phyloP scores from a whole-genome alignment of 768 basidiomycete species.

The Suillus discolor region DNA sequence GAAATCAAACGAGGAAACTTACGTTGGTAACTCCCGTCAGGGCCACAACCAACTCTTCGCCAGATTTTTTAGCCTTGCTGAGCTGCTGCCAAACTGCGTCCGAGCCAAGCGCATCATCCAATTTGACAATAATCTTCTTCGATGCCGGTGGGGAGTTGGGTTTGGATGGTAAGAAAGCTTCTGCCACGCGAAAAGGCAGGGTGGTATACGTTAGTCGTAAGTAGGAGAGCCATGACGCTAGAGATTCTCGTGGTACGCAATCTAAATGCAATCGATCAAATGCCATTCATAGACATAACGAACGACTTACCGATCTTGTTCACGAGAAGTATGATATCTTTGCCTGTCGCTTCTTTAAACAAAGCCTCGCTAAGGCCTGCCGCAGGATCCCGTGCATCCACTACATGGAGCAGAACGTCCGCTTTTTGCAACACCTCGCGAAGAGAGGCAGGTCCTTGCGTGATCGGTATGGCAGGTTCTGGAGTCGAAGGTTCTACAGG shows the following conservation, averaged over 20 bases:
- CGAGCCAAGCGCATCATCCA: conserved; percentile 64
- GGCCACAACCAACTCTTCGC: conserved; percentile 62
- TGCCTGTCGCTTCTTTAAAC: conserved; percentile 40
- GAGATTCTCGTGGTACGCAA: conserved; percentile 74
- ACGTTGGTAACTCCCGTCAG: conserved; percentile 88
- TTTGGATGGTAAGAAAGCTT: conserved; percentile 59
- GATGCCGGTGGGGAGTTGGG: conserved; percentile 30
- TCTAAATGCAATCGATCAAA: conserved; percentile 46
- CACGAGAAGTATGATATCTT: conserved; percentile 65
- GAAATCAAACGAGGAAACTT: conserved; percentile 28
- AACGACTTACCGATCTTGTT: conserved; percentile 81
- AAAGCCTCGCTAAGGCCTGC: conserved; percentile 73
- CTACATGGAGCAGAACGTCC: conserved; percentile 77
- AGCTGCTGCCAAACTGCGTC: conserved; percentile 55
- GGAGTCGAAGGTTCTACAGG: background rate
- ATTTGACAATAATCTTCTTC: conserved; percentile 38
- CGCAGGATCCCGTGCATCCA: conserved; percentile 84
- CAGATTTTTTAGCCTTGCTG: conserved; percentile 46
- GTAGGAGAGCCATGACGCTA: conserved; percentile 65
- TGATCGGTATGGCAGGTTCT: conserved; percentile 24
- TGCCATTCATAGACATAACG: background rate
- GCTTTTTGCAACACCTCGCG: conserved; percentile 65
- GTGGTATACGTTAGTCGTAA: conserved; percentile 65
- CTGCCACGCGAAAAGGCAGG: conserved; percentile 72
- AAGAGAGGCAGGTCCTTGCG: conserved; percentile 29